These are phyloP conservation scores for Microthlaspi erraticum DNA, from an alignment of 345 rosid genomes.

Conservation along the genomic window DNA sequence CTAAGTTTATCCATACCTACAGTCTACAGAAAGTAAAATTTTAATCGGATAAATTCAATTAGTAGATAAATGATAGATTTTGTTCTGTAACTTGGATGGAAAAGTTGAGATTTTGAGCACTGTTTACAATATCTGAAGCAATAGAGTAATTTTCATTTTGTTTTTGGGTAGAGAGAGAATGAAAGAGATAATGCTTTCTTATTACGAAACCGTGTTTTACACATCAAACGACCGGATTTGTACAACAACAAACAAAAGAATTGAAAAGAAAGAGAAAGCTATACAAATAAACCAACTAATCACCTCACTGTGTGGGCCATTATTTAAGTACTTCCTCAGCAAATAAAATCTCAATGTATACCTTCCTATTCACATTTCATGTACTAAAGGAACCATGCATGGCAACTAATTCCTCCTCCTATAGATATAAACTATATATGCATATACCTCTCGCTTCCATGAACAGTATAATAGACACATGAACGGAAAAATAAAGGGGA, in stretches of 20 bases:
- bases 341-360: slow-evolving; percentile 37
- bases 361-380: slow-evolving; percentile 44
- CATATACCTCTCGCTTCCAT: slow-evolving; percentile 1
- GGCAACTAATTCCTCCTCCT: slow-evolving; percentile 20
- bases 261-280: slow-evolving; percentile 35
- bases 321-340: slow-evolving; percentile 40
- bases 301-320: slow-evolving; percentile 39
- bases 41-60: neutral
- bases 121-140: slow-evolving; percentile 21
- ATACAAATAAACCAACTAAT: slow-evolving; percentile 42
- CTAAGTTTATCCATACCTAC: neutral
- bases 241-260: slow-evolving; percentile 14
- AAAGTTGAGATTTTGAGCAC: neutral
- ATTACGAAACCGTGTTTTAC: slow-evolving; percentile 42
- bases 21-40: neutral
- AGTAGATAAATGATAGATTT: neutral
- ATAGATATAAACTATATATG: slow-evolving; percentile 19
- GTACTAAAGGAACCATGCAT: slow-evolving; percentile 37
- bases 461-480: slow-evolving; percentile 27
- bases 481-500: neutral
- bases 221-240: slow-evolving; percentile 40
- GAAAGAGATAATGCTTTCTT: slow-evolving; percentile 36
- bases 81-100: neutral
- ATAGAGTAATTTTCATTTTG: neutral
- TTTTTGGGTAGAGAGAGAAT: slow-evolving; percentile 18